Evolutionary conservation across 2,329 filamentous ascomycete genomes (phyloP).

Genomic region (Cladophialophora chaetospira): DNA sequence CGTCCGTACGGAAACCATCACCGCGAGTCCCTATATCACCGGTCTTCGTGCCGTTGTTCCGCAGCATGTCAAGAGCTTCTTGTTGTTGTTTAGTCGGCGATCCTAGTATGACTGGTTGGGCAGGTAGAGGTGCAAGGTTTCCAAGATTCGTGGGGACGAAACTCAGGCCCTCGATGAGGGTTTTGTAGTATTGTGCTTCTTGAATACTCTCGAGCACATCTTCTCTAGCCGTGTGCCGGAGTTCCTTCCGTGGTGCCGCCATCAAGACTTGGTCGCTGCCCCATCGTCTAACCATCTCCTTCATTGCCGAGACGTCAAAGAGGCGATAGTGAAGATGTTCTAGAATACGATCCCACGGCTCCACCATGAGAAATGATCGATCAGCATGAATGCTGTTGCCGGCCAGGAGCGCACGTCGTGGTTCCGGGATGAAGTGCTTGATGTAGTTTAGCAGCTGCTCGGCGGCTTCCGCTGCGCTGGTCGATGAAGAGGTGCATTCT

Average conservation of each 20-base stretch:
- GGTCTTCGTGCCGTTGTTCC: background rate
- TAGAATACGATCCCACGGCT: conserved; percentile 72
- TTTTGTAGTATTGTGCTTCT: conserved; percentile 82
- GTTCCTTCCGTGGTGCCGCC: conserved; percentile 70
- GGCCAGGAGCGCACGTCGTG: conserved; percentile 71
- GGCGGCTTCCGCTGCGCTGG: conserved; percentile 71
- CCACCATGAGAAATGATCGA: conserved; percentile 72
- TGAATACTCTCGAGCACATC: conserved; percentile 95
- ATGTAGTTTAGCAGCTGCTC: conserved; percentile 76
- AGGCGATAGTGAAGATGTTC: conserved; percentile 86
- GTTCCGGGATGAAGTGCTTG: conserved; percentile 66
- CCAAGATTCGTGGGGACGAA: too few species aligned
- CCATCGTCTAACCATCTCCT: conserved; percentile 88
- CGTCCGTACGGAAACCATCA: conserved; percentile 14
- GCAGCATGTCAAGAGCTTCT: conserved; percentile 3
- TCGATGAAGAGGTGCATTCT: conserved; percentile 71
- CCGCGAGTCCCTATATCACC: conserved; percentile 3
- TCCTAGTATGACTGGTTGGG: background rate
- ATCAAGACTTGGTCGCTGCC: conserved; percentile 61
- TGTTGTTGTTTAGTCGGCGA: conserved; percentile 6
- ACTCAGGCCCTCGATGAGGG: conserved; percentile 45
- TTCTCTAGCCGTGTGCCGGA: conserved; percentile 76
- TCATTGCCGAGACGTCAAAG: conserved; percentile 86
- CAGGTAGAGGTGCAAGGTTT: background rate
- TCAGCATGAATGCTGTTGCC: conserved; percentile 95